phyloP scores from a whole-genome alignment of 202 grass and related monocot species.

The Elaeis oleifera region DNA sequence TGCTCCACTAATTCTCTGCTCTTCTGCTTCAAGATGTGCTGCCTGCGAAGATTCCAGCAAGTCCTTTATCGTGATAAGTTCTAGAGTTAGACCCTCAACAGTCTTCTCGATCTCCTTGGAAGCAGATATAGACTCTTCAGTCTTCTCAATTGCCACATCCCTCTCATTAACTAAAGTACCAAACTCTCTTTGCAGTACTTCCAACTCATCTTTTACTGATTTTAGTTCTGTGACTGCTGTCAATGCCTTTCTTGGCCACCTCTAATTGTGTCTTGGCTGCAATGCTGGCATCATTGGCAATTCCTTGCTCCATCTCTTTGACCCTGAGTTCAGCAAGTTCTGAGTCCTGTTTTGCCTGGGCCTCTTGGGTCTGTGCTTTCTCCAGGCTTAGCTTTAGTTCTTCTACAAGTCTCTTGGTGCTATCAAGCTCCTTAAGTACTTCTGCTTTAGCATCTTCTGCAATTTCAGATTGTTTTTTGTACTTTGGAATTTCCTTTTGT shows the following conservation, averaged over 20 bases:
- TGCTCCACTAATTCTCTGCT: conserved; percentile 38
- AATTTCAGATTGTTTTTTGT: conserved; percentile 35
- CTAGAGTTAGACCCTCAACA: conserved; percentile 49
- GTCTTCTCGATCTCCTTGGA: conserved; percentile 48
- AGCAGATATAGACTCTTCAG: conserved; percentile 17
- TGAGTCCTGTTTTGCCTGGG: conserved; percentile 55
- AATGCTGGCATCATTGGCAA: conserved; percentile 38
- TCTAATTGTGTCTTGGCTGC: conserved; percentile 52
- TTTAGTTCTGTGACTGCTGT: conserved; percentile 40
- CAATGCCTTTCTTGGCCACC: conserved; percentile 33
- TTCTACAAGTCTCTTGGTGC: conserved; percentile 42
- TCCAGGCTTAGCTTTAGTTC: conserved; percentile 58
- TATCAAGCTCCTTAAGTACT: conserved; percentile 35
- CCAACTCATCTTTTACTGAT: conserved; percentile 52
- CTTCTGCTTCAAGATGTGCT: conserved; percentile 51
- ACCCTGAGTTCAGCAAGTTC: conserved; percentile 43
- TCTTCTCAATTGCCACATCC: conserved; percentile 37
- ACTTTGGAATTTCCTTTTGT: conserved; percentile 32
- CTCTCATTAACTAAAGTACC: conserved; percentile 34
- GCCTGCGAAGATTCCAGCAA: conserved; percentile 43
- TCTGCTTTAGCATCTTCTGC: conserved; percentile 36
- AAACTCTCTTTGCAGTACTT: conserved; percentile 43
- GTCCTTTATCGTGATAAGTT: conserved; percentile 43
- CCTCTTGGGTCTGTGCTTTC: conserved; percentile 39
- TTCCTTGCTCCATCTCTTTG: conserved; percentile 52